phyloP scores from a whole-genome alignment of 345 rosid genomes.

The Crucihimalaya himalaica region DNA sequence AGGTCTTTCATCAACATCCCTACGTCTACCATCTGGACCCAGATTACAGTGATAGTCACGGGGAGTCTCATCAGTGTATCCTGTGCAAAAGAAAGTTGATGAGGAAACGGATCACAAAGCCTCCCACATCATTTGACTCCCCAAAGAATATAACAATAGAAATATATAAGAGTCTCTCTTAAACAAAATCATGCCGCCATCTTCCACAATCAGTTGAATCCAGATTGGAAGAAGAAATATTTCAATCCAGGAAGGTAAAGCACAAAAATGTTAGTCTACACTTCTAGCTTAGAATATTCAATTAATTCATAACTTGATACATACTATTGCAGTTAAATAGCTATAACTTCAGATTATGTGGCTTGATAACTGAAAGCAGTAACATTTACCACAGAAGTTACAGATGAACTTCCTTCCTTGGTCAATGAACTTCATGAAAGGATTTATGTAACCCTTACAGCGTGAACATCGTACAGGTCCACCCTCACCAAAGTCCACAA shows the following conservation, averaged over 20 bases:
- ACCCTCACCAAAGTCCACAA: slow-evolving; percentile 90
- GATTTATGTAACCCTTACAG: slow-evolving; percentile 95
- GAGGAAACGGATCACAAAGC: neutral
- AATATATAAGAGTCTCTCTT: slow-evolving; percentile 4
- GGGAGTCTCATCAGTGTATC: slow-evolving; percentile 84
- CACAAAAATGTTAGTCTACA: slow-evolving; percentile 20
- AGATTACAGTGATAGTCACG: slow-evolving; percentile 91
- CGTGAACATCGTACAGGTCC: slow-evolving; percentile 95
- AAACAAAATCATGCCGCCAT: slow-evolving; percentile 4
- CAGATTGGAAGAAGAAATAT: neutral
- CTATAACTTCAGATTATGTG: neutral
- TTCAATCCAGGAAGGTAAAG: slow-evolving; percentile 17
- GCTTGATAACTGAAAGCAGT: slow-evolving; percentile 29
- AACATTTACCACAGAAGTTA: slow-evolving; percentile 71
- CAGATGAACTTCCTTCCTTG: slow-evolving; percentile 89
- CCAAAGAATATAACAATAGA: neutral
- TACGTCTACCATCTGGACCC: slow-evolving; percentile 91
- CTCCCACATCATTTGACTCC: slow-evolving; percentile 1
- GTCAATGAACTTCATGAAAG: slow-evolving; percentile 88
- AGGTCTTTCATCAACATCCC: slow-evolving; percentile 94
- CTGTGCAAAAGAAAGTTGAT: slow-evolving; percentile 43
- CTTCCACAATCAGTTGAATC: slow-evolving; percentile 16
- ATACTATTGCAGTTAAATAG: slow-evolving; percentile 1
- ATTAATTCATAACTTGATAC: slow-evolving; percentile 6
- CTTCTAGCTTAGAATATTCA: slow-evolving; percentile 10